phyloP scores from a whole-genome alignment of 2,329 filamentous ascomycete species.

The Chrysoporthe austroafricana region DNA sequence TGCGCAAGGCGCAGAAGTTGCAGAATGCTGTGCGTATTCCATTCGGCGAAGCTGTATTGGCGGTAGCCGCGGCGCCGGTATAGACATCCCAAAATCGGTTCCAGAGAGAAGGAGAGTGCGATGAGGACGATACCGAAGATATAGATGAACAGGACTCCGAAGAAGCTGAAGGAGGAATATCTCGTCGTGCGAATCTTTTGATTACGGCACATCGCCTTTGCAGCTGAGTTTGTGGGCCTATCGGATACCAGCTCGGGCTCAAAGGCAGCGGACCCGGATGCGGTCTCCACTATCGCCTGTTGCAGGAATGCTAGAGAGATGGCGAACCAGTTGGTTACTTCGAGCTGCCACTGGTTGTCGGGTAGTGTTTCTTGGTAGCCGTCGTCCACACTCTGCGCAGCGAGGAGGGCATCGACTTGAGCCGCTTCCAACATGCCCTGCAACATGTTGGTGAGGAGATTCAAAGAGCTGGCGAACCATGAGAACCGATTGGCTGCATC shows the following conservation, averaged over 20 bases:
- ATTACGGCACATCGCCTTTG: slow-evolving; percentile 20
- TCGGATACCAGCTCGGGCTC: background rate
- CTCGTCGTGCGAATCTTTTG: slow-evolving; percentile 35
- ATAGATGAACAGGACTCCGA: slow-evolving; percentile 34
- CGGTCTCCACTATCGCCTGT: slow-evolving; percentile 18
- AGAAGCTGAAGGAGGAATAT: slow-evolving; percentile 36
- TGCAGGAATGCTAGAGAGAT: slow-evolving; percentile 22
- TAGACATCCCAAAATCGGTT: slow-evolving; percentile 27
- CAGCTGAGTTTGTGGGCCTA: slow-evolving; percentile 9
- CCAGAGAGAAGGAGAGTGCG: slow-evolving; percentile 29
- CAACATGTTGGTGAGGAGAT: background rate
- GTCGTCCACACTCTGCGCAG: background rate
- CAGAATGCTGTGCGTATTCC: slow-evolving; percentile 32
- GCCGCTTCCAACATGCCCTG: background rate
- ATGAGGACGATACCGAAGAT: slow-evolving; percentile 30
- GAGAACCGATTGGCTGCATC: slow-evolving; percentile 5
- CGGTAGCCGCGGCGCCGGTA: slow-evolving; percentile 23
- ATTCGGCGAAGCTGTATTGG: slow-evolving; percentile 33
- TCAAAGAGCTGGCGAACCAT: background rate
- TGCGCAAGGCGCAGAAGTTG: slow-evolving; percentile 37
- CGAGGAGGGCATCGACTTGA: slow-evolving; percentile 10
- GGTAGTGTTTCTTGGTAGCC: slow-evolving; percentile 17
- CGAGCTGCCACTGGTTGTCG: slow-evolving; percentile 29
- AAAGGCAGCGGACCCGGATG: slow-evolving; percentile 13
- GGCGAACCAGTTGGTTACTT: slow-evolving; percentile 29